A percentile compares a stretch with the other conserved stretches of the same genome.
Conservation (phyloP, 192 early-diverging fungal species). For the Kickxella alabastrina region DNA sequence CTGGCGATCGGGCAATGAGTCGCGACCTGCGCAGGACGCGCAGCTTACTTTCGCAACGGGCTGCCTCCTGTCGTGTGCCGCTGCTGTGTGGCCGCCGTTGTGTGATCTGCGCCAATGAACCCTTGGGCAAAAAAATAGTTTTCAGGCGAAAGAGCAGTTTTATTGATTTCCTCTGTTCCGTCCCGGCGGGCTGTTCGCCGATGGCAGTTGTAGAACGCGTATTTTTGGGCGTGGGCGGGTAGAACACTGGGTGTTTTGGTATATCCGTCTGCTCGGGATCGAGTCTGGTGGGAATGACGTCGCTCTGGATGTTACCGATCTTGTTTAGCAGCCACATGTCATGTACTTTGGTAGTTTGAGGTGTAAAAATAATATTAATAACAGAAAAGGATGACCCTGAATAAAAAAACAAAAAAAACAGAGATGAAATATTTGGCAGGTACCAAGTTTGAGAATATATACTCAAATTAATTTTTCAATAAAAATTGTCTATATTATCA, state of each 20-base stretch:
- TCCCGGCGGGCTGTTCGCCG: constrained; percentile 1
- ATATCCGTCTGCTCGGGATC: constrained; percentile 6
- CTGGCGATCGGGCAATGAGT: constrained; percentile 37
- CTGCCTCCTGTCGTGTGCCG: not conserved
- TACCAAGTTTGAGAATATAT: not conserved
- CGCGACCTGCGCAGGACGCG: constrained; percentile 12
- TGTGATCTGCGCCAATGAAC: not conserved
- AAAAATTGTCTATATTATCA: too few species aligned
- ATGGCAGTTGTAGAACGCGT: not conserved
- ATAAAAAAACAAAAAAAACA: not conserved
- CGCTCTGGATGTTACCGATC: not conserved
- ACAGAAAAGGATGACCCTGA: not conserved
- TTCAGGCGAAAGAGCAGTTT: constrained; percentile 31
- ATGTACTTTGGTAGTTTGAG: not conserved
- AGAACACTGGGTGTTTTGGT: constrained; percentile 46
- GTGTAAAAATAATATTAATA: not conserved
- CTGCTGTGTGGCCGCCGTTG: not conserved
- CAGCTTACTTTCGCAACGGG: constrained; percentile 1
- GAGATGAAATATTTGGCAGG: not conserved
- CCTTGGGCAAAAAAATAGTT: constrained; percentile 27
- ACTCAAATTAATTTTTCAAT: too few species aligned
- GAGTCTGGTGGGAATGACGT: not conserved
- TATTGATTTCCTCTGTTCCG: constrained; percentile 7
- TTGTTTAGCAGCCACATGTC: constrained; percentile 26
- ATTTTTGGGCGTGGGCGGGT: constrained; percentile 31